Conservation (phyloP, 2,329 filamentous ascomycete genomes). For the Fusarium sp. region DNA sequence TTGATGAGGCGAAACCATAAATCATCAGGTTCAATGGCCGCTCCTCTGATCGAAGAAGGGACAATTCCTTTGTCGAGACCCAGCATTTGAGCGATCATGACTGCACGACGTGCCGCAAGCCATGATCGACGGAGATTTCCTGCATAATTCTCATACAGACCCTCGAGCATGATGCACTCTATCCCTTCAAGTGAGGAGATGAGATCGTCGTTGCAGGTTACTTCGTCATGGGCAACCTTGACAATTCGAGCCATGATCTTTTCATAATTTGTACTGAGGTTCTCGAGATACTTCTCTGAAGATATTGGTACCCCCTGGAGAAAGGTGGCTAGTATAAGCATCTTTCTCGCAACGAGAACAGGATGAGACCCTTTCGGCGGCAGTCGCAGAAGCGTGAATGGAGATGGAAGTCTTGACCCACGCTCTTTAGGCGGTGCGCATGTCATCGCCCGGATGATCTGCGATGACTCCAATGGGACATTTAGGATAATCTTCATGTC, state of each 20-base stretch:
- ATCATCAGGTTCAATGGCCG: slow-evolving; percentile 46
- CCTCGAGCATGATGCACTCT: slow-evolving; percentile 62
- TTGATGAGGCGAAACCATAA: slow-evolving; percentile 60
- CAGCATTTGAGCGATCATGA: slow-evolving; percentile 58
- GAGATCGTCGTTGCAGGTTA: slow-evolving; percentile 61
- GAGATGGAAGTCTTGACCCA: slow-evolving; percentile 24
- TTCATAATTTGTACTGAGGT: slow-evolving; percentile 23
- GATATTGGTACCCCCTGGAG: slow-evolving; percentile 48
- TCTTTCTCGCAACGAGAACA: slow-evolving; percentile 54
- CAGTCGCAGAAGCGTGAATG: slow-evolving; percentile 46
- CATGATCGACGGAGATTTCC: slow-evolving; percentile 60
- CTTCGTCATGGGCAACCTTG: slow-evolving; percentile 46
- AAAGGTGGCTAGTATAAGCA: slow-evolving; percentile 53
- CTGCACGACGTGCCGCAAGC: slow-evolving; percentile 57
- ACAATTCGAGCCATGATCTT: slow-evolving; percentile 43
- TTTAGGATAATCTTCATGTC: slow-evolving; percentile 52
- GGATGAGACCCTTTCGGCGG: slow-evolving; percentile 49
- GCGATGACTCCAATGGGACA: slow-evolving; percentile 46
- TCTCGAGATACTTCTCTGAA: neutral
- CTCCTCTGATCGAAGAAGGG: slow-evolving; percentile 13
- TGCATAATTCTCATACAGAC: slow-evolving; percentile 57
- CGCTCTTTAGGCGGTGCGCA: slow-evolving; percentile 41
- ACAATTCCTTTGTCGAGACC: slow-evolving; percentile 46
- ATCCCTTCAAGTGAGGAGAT: slow-evolving; percentile 58
- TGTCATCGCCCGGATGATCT: slow-evolving; percentile 51